Evolutionary conservation across 768 basidiomycete genomes (phyloP), one percentile per base, ranked within the genome.

Genomic region (Dioszegia aurantiaca): DNA sequence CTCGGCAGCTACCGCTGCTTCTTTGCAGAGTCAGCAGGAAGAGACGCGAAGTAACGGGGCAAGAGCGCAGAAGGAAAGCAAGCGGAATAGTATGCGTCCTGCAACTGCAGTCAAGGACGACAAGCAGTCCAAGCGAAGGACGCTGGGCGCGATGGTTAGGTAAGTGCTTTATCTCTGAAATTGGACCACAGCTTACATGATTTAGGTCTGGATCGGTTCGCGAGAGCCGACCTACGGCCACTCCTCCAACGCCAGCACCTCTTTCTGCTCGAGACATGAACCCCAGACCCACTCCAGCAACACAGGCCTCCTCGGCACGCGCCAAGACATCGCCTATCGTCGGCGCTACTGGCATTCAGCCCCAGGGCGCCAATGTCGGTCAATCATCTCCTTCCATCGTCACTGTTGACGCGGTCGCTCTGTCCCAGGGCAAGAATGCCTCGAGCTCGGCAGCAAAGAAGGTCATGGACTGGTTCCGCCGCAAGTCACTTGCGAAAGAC

Each of bases 391-490:
- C 72, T 2, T 70, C 74, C 4, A 56, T 73, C 48, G 69, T 69
- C 37, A 69, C 69, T n/a, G 62, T 68, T 30, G 72, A 74, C 28
- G 69, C 68, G 0, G 52, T 66, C 23, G 59, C 59, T 36, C 24
- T 33, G 41, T 53, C 56, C 9, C 43, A 55, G 24, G 57, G 58
- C 14, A 30, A 51, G 24, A 55, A 64, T 30, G 74, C 72, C 0
- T 75, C 73, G n/a, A 73, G 70, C 27, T 69, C 65, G 28, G 72
- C 75, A 76, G 92, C 94, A 3, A 85, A 86, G 76, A 90, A 87
- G 72, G 95, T 99, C 53, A 98, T 98, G 94, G 87, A 92, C 64
- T 99, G 95, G 95, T 98, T 99, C 83, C 82, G 80, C 39, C 71
- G 78, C 30, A 79, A 79, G 61, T 78, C 78, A 39, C 58, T 78